Conservation (phyloP, 176 grass and related monocot species). For the Triticum aestivum region DNA sequence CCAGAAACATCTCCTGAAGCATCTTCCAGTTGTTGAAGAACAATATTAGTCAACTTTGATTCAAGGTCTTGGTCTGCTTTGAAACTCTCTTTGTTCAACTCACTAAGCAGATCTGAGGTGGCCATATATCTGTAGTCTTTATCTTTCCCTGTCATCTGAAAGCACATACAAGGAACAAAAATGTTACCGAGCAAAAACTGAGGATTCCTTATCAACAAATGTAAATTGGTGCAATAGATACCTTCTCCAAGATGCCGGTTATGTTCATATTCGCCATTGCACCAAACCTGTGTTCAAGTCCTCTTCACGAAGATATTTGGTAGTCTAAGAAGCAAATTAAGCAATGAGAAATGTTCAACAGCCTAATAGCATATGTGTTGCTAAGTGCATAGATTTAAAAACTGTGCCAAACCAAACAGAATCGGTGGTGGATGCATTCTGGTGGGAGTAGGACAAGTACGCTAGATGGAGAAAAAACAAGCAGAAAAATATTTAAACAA, state of each 20-base stretch:
- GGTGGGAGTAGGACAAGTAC: neutral
- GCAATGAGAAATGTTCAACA: neutral
- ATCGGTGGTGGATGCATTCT: neutral
- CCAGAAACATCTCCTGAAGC: conserved; percentile 25
- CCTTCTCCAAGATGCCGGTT: conserved; percentile 19
- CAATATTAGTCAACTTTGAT: conserved; percentile 22
- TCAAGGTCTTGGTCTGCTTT: conserved; percentile 8
- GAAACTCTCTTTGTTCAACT: conserved; percentile 22
- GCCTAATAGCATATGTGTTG: neutral
- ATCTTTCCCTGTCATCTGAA: conserved; percentile 25
- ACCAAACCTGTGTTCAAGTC: neutral
- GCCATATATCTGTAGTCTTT: conserved; percentile 27
- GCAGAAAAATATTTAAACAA: neutral
- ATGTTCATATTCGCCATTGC: conserved; percentile 10
- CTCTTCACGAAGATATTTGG: neutral
- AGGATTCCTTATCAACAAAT: neutral
- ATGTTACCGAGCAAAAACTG: neutral
- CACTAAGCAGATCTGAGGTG: conserved; percentile 11
- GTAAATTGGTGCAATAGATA: neutral
- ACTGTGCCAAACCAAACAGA: neutral
- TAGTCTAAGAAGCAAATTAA: conserved; percentile 10
- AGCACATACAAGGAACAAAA: neutral
- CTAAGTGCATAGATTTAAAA: neutral
- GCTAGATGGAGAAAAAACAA: neutral
- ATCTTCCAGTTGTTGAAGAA: conserved; percentile 26